Evolutionary conservation across 2,329 filamentous ascomycete species (phyloP), one percentile per base, ranked within the genome.

Genomic region (Fusarium irregulare): DNA sequence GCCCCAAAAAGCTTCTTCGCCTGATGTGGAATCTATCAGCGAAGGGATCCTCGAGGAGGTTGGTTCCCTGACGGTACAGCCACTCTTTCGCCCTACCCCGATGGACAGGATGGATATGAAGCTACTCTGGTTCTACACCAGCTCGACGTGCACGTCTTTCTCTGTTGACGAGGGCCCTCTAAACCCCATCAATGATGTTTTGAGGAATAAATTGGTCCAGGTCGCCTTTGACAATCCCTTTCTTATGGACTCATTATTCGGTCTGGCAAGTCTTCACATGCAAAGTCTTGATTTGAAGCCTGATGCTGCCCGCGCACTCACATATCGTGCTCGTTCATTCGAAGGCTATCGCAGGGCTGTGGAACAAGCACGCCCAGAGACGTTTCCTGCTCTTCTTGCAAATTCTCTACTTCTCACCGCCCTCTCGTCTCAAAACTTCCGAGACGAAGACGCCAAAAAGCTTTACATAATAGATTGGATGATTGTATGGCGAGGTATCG

Each of bases 381-480:
- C 83, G 14, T 87, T 78, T 46, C 82, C 85, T 0, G 85, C 85
- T n/a, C 76, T 89, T 12, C 75, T 88, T 40, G 82, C 82, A 37
- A 82, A 82, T 60, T 87, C 86, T 3, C 78, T 88, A 10, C 74
- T 89, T 18, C 80, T 87, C 62, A 83, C 83, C 27, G 85, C 82
- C 8, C 76, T 88, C 7, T 83, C 85, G 12, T 84, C 84, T 7
- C 80, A 86, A 56, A 78, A 78, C 55, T 88, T 88, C 72, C 82
- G 85, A 6, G 83, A 86, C n/a, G 75, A 78, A 0, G 79, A 83
- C 49, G 75, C 76, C 20, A 80, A 78, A 46, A 80, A 81, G 3
- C 79, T 88, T 4, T 87, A 84, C 70, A 82, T 88, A 30, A 75
- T 88, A 46, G 83, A 88, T 72, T 89, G 87, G 86, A 85, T 88